Percentiles rank a stretch among this genome's conserved stretches.
These are phyloP conservation scores for Ogataea populi-albae DNA, from an alignment of 805 yeast species.

Conservation along the genomic window DNA sequence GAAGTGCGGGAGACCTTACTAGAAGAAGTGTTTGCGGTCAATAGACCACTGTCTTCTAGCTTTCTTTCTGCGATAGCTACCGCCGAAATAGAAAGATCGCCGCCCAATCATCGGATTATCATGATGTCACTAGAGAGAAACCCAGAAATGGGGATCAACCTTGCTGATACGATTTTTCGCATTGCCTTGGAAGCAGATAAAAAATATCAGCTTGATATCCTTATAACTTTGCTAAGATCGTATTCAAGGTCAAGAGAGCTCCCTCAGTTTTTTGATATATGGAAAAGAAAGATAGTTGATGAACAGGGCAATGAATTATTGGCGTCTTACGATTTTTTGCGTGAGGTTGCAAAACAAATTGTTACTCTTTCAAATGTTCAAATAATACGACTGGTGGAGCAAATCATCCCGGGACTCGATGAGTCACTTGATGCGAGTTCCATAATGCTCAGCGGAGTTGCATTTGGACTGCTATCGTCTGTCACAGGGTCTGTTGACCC, in stretches of 20 bases:
- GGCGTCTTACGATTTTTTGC: conserved; percentile 31
- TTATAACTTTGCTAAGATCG: conserved; percentile 32
- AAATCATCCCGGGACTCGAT: conserved; percentile 13
- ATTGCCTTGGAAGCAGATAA: conserved; percentile 1
- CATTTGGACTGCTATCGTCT: conserved; percentile 40
- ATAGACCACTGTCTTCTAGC: conserved; percentile 50
- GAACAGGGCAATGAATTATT: conserved; percentile 14
- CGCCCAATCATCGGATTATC: conserved; percentile 42
- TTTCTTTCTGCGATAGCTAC: conserved; percentile 45
- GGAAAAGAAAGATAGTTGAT: conserved; percentile 31
- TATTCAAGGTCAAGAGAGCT: conserved; percentile 59
- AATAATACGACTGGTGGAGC: conserved; percentile 28
- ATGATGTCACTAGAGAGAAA: conserved; percentile 50
- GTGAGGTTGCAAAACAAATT: conserved; percentile 40
- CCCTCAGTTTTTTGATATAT: conserved; percentile 43
- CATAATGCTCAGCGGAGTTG: conserved; percentile 29
- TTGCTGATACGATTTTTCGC: conserved; percentile 35
- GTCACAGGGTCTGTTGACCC: conserved; percentile 29
- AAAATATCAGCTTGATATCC: background rate
- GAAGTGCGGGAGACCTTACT: conserved; percentile 42
- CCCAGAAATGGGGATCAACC: conserved; percentile 53
- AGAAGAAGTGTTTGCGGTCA: conserved; percentile 44
- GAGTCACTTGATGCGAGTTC: conserved; percentile 11
- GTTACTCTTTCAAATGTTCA: conserved; percentile 48
- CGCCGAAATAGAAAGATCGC: conserved; percentile 22